phyloP scores from a whole-genome alignment of 352 stramenopile genomes.

The Pythium rishiriense region DNA sequence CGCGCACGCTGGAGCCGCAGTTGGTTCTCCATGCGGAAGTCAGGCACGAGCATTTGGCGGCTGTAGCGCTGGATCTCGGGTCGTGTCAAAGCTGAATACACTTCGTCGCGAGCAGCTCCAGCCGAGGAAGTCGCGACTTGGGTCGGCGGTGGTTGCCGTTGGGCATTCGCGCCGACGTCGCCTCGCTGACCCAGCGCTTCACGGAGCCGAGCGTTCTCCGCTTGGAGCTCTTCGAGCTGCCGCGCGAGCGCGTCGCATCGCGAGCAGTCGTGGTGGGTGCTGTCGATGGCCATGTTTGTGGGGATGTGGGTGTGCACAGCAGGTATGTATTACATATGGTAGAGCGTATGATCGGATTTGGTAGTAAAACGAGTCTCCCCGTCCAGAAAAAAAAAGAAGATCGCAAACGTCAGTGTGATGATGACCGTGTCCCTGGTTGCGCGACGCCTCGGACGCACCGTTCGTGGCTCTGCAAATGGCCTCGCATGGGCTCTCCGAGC shows the following conservation, averaged over 20 bases:
- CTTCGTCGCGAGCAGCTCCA: neutral
- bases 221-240: constrained; percentile 30
- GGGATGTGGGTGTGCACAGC: neutral
- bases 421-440: neutral
- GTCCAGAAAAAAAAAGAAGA: neutral
- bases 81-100: constrained; percentile 47
- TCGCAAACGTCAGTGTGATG: neutral
- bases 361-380: neutral
- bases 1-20: constrained; percentile 66
- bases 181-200: neutral
- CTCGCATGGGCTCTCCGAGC: neutral
- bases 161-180: neutral
- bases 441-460: neutral
- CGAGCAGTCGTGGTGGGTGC: constrained; percentile 13
- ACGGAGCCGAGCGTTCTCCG: constrained; percentile 33
- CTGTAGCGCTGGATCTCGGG: constrained; percentile 88
- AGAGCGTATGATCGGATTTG: constrained; percentile 15
- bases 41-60: constrained; percentile 93
- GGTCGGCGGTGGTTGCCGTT: neutral
- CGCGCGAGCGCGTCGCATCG: constrained; percentile 31
- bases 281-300: neutral
- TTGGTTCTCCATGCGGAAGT: constrained; percentile 91
- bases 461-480: neutral
- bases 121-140: neutral
- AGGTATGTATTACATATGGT: neutral